Evolutionary conservation across 2,329 filamentous ascomycete species (phyloP).

Genomic region (Pseudopyrenochaeta lycopersici): DNA sequence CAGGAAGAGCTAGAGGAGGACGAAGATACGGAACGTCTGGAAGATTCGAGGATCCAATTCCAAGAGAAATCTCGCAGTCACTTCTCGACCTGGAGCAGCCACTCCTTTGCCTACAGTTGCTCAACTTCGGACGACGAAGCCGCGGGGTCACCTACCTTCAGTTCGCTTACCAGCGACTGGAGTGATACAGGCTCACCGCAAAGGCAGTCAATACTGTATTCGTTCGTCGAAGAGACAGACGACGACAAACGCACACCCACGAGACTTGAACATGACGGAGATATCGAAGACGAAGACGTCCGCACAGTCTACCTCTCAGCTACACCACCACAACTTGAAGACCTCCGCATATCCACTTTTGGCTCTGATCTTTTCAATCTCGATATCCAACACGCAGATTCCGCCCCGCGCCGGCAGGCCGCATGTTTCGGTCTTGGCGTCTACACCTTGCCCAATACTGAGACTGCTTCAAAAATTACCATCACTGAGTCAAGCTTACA

Average conservation of each 20-base stretch:
- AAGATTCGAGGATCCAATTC: conserved; percentile 17
- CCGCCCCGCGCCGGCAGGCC: conserved; percentile 37
- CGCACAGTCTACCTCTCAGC: conserved; percentile 16
- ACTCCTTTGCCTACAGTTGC: conserved; percentile 34
- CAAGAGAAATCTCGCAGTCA: conserved; percentile 36
- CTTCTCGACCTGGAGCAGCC: conserved; percentile 46
- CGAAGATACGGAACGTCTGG: conserved; percentile 19
- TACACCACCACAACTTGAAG: conserved; percentile 32
- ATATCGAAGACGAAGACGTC: conserved; percentile 14
- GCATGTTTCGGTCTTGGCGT: conserved; percentile 45
- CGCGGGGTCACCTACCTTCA: conserved; percentile 43
- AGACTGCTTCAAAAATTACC: conserved; percentile 35
- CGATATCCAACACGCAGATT: conserved; percentile 30
- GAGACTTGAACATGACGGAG: conserved; percentile 10
- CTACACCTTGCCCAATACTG: conserved; percentile 44
- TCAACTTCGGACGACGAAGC: conserved; percentile 37
- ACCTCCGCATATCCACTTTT: conserved; percentile 38
- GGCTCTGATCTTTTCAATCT: conserved; percentile 40
- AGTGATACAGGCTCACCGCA: conserved; percentile 34
- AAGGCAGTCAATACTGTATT: conserved; percentile 30
- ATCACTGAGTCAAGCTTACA: conserved; percentile 28
- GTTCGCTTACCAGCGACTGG: conserved; percentile 42
- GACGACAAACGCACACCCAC: conserved; percentile 10
- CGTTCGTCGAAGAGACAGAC: conserved; percentile 16
- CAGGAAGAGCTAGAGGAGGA: conserved; percentile 23